Evolutionary conservation across 805 yeast species (phyloP), one percentile per base, ranked within the genome.

Genomic region (Suhomyces vadensis): DNA sequence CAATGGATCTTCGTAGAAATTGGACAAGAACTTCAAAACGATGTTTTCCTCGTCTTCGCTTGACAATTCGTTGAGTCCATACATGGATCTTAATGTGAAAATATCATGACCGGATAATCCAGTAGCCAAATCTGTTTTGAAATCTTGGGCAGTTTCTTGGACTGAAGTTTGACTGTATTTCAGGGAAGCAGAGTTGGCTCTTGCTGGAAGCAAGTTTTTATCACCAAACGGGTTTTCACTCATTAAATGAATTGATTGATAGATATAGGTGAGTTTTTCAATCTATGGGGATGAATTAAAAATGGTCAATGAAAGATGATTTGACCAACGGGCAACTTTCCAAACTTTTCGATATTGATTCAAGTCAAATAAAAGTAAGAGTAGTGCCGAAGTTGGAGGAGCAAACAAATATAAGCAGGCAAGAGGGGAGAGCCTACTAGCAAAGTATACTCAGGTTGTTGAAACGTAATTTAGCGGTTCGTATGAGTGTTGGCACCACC

Each of bases 1-100:
- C 67, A 94, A 74, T 19, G 97, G 97, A 66, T 94, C 96, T 54
- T 87, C 91, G 56, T 87, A 83, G 58, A 94, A 94, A 43, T 84
- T 88, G 47, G 83, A 73, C 7, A 89, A 41, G 56, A 94, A 94
- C 63, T 87, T 86, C 67, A 77, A 64, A n/a, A 79, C 47, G 35
- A 92, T 58, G 50, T 74, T 79, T 53, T 91, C 97, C 17, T 84
- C 87, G 42, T 88, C 96, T 14, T 88, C 95, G 3, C 73, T 70
- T 6, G 71, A 69, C 38, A 95, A 74, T 51, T 88, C 97, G 63
- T 94, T 94, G 29, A 77, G 52, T 1, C 99, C 99, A 59, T 88
- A 85, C 13, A 82, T 69, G 17, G 81, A 73, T 54, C 92, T 77
- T 54, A 98, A 75, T 55, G 79, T 77, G 13, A 78, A 65, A 16